Base-by-base conservation (phyloP, 140 eudicot genomes). In the Oenanthe javanica region DNA sequence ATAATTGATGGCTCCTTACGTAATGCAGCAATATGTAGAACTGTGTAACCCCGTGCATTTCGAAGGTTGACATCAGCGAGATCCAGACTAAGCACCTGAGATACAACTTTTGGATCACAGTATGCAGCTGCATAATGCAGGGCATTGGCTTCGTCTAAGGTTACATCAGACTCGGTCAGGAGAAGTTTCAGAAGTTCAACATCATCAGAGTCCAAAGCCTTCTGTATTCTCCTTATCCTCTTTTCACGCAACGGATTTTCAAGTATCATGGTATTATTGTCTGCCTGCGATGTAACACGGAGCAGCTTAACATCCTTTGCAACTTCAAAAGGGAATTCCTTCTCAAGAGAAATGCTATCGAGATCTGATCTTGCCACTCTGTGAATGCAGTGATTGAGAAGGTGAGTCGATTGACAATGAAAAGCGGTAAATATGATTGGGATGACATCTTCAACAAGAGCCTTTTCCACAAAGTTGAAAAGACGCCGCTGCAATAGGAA, bases 1-100 rank as follows among this genome's bases (percentile, higher is more conserved):
- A 89, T 83, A 9, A 91, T 87, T 3, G 89, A 84, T 18, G 93
- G 96, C 72, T 91, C 96, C 72, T 83, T 91, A 3, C 93, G 85
- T 90, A 87, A 86, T 4, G 96, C 93, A 42, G 96, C 96, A 83
- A 91, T 83, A 80, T 91, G 96, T 55, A 91, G 87, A 75, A 86
- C 93, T 1, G 96, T 89, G 63, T 84, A 80, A 71, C 96, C 96
- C 75, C 93, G 79, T 14, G 80, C 50, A 73, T 89, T 87, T 76
- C 84, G 54, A 36, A 38, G 84, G 77, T 91, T 89, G 21, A 91
- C 91, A 83, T 91, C 85, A 13, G 91, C 93, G 10, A 72, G 27
- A 67, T 84, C 80, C 47, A 91, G 78, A 67, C 85, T 71, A 42
- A 91, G 90, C 43, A 91, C 79, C 77, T 89, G 93, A 9, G 88